These are phyloP conservation scores for Wickerhamiella shivajii DNA, from an alignment of 805 yeast genomes.

Conservation along the genomic window DNA sequence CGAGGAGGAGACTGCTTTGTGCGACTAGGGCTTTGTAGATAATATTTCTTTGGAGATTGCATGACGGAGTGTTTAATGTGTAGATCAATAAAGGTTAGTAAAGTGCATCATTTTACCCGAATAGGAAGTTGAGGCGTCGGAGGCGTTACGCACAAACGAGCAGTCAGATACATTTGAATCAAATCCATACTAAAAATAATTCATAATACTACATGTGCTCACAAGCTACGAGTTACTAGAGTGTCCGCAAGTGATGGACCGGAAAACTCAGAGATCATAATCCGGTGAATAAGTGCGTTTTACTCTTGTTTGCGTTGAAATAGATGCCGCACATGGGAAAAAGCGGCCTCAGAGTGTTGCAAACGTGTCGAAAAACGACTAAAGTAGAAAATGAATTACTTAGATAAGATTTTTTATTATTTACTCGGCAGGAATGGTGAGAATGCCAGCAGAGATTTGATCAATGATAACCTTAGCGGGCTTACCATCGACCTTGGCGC, in stretches of 20 bases:
- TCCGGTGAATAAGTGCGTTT: constrained; percentile 12
- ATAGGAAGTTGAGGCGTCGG: too few species aligned
- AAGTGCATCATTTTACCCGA: too few species aligned
- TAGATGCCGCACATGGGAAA: constrained; percentile 6
- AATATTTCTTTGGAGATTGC: too few species aligned
- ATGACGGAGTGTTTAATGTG: too few species aligned
- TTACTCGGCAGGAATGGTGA: constrained; percentile 40
- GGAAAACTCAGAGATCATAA: constrained; percentile 8
- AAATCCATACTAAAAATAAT: too few species aligned
- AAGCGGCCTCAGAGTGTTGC: constrained; percentile 82
- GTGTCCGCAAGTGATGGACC: constrained; percentile 12
- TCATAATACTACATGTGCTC: too few species aligned
- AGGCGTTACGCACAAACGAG: too few species aligned
- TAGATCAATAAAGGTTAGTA: too few species aligned
- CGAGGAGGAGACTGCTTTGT: too few species aligned
- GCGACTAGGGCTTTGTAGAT: too few species aligned
- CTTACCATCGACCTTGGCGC: constrained; percentile 98
- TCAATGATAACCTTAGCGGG: constrained; percentile 98
- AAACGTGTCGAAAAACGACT: constrained; percentile 31
- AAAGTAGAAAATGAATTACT: constrained; percentile 9
- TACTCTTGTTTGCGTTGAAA: constrained; percentile 14
- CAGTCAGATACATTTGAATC: too few species aligned
- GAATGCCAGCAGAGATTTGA: constrained; percentile 96
- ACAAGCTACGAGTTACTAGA: too few species aligned
- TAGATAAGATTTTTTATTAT: constrained; percentile 9